phyloP scores from a whole-genome alignment of 2,329 filamentous ascomycete species.

The Aspergillus pseudotamarii region DNA sequence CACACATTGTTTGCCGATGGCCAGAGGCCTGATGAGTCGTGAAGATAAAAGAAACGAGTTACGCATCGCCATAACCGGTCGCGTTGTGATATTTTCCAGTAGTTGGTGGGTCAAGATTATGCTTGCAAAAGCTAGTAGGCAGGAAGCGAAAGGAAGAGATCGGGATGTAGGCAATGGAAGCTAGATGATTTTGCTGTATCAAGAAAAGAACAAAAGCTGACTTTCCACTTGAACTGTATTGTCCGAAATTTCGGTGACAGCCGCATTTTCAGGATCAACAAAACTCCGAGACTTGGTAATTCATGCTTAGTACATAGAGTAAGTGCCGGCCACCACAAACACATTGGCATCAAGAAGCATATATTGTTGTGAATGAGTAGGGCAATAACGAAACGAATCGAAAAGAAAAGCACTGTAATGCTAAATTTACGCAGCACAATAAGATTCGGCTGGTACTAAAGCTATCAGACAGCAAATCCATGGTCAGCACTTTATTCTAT shows the following conservation, averaged over 20 bases:
- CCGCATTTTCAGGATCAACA: constrained; percentile 31
- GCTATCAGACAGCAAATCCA: neutral
- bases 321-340: neutral
- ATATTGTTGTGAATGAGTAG: neutral
- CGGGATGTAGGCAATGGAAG: neutral
- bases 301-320: too few relatives aligned
- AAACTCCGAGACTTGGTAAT: constrained; percentile 27
- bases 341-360: neutral
- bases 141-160: neutral
- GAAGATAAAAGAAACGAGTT: constrained; percentile 31
- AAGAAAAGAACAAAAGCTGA: neutral
- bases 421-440: neutral
- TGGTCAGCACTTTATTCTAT: neutral
- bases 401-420: neutral
- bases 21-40: constrained; percentile 28
- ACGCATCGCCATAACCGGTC: constrained; percentile 33
- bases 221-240: neutral
- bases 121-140: neutral
- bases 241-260: constrained; percentile 32
- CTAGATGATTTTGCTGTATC: neutral
- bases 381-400: neutral
- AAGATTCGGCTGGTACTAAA: neutral
- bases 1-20: constrained; percentile 34
- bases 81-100: neutral
- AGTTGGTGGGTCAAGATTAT: neutral